phyloP scores from a whole-genome alignment of 805 yeast genomes.

The Blastobotrys attinorum region DNA sequence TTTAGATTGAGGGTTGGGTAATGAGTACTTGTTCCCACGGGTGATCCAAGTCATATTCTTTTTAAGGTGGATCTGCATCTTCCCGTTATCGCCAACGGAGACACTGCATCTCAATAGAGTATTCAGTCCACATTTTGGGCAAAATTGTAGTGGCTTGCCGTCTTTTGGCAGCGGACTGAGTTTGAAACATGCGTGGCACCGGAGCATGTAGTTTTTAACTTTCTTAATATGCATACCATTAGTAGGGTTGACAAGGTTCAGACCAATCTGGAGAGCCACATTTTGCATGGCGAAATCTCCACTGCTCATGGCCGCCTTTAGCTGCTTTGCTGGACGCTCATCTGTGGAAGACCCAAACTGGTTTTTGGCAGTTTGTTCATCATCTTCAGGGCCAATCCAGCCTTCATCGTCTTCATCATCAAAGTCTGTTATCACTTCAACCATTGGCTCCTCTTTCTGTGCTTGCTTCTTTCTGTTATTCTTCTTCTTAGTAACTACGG shows the following conservation, averaged over 20 bases:
- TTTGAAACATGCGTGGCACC: constrained; percentile 96
- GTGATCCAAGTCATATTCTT: constrained; percentile 89
- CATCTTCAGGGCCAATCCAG: constrained; percentile 90
- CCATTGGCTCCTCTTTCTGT: background rate
- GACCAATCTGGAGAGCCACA: constrained; percentile 83
- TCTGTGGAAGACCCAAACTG: constrained; percentile 58
- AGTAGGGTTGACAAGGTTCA: constrained; percentile 74
- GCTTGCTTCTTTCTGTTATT: constrained; percentile 3
- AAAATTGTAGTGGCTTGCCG: constrained; percentile 69
- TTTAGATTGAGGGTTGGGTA: constrained; percentile 84
- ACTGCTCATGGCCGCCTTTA: constrained; percentile 78
- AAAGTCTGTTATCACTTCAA: constrained; percentile 1
- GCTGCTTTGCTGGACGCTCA: constrained; percentile 27
- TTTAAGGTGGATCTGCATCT: constrained; percentile 80
- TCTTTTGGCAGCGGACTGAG: constrained; percentile 70
- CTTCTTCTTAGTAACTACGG: constrained; percentile 7
- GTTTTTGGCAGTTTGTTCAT: constrained; percentile 59
- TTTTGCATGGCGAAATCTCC: constrained; percentile 98
- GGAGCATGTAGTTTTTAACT: constrained; percentile 83
- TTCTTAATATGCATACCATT: constrained; percentile 80
- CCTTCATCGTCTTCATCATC: constrained; percentile 74
- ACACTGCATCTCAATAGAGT: constrained; percentile 88
- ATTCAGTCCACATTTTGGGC: constrained; percentile 92
- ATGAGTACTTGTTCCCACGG: constrained; percentile 72
- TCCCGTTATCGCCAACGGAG: constrained; percentile 72